Base-by-base conservation (phyloP, 208 protist species). In the Lotmaria passim region DNA sequence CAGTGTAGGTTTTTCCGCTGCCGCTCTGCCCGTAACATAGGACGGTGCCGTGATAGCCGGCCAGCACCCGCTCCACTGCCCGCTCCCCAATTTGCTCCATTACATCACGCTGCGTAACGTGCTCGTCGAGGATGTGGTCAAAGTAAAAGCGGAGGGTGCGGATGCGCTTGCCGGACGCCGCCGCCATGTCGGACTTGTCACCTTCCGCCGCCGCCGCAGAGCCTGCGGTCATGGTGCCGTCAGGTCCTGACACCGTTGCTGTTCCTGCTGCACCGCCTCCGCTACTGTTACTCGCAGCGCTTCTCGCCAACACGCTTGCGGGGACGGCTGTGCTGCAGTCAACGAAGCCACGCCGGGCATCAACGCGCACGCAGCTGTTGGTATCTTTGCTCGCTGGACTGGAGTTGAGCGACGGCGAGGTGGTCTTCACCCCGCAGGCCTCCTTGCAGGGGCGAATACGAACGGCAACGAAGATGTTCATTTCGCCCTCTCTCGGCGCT, bases 21-120 rank as follows among this genome's bases (percentile, higher is more conserved):
- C 95, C 91, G 51, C 89, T 97, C 81, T 98, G 95, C 3, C 95
- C 94, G 72, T 97, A 97, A 61, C 90, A 93, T 30, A 97, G 66
- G 17, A 97, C 68, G 7, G 90, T 96, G 51, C 81, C 83, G 78
- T 97, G 82, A 69, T 83, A 94, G 31, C 94, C 94, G 8, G 67
- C 63, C 14, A 97, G 62, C 12, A 94, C 81, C 7, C 78, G 69
- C 21, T 83, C 50, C 44, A 96, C 82, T 36, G 86, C 84, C 24
- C 56, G 50, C 12, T 57, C 33, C 3, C 91, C 91, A 19, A 96
- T 76, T 15, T 61, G 69, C 5, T 59, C 47, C 81, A 97, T 96
- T 1, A 96, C 66, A 6, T 94, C 82, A 19, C 41, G 47, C 69
- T 98, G 93, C 7, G 38, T 69, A 24, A 71, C 60, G 14, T 69